Conservation (phyloP, 192 early-diverging fungal species). For the Entomortierella lignicola region DNA sequence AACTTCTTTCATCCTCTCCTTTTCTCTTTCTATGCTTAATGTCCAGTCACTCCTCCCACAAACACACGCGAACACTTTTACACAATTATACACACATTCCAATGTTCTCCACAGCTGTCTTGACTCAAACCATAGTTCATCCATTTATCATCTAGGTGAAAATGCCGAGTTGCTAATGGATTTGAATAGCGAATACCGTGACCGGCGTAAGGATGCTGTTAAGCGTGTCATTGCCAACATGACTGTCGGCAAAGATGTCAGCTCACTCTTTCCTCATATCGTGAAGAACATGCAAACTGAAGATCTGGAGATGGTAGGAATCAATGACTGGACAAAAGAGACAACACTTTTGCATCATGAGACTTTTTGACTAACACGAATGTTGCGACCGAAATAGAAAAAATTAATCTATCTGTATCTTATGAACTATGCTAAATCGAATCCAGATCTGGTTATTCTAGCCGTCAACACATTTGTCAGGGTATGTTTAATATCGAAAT, state of each 20-base stretch:
- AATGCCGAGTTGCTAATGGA: conserved; percentile 98
- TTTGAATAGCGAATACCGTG: conserved; percentile 97
- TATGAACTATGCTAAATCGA: conserved; percentile 97
- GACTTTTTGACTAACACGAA: not conserved
- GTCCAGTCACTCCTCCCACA: too few relatives aligned
- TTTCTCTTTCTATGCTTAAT: too few relatives aligned
- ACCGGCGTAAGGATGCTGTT: conserved; percentile 96
- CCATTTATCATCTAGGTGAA: conserved; percentile 71
- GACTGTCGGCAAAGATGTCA: conserved; percentile 99
- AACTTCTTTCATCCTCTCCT: too few relatives aligned
- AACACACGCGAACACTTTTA: too few relatives aligned
- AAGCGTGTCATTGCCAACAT: conserved; percentile 99
- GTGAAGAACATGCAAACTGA: conserved; percentile 99
- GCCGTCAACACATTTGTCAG: conserved; percentile 99
- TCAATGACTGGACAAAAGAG: not conserved
- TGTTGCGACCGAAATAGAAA: conserved; percentile 65
- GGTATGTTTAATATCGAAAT: conserved; percentile 52
- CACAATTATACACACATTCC: not conserved
- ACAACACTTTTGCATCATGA: too few relatives aligned
- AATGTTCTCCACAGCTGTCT: not conserved
- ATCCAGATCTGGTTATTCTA: conserved; percentile 96
- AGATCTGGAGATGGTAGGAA: conserved; percentile 79
- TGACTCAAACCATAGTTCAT: not conserved
- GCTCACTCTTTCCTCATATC: conserved; percentile 94
- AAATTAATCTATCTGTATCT: conserved; percentile 98